Base-by-base conservation (phyloP, 306 rosid genomes). In the Coriaria nepalensis region DNA sequence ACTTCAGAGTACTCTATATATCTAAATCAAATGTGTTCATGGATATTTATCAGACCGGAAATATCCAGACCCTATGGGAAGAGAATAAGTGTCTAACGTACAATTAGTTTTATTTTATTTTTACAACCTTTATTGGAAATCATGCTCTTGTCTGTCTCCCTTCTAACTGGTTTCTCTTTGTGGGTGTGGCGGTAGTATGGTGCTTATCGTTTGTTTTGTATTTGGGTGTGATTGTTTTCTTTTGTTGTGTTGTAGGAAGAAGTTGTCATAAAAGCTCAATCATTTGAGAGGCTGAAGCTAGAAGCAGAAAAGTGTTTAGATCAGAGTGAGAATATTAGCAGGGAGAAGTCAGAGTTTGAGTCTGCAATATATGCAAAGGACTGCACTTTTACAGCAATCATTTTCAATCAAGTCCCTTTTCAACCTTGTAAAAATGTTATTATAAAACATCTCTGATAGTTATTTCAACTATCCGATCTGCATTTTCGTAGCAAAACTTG, bases 251-350 rank as follows among this genome's bases (percentile, higher is more conserved):
- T 50, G 46, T 70, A 90, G 94, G 97, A 81, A 57, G 93, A 81
- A 77, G 94, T 90, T 75, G 81, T 81, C 20, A 57, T 66, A 52
- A 82, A 90, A 61, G 67, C 73, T 35, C 82, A 67, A 48, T 77
- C 80, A 4, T 72, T 56, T 61, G 92, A 84, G 75, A 84, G 68
- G 70, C 67, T 82, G 78, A 84, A 81, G 71, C 76, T 50, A 56
- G 97, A 90, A 60, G 77, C 94, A 35, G 87, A 90, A 67, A 81
- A 74, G 62, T 81, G 85, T 63, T 57, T 90, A 68, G 69, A 66
- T 42, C 94, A 81, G 62, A 79, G 92, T 63, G 94, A 90, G 67
- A 81, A 61, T 60, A 53, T 84, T 15, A 66, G 77, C 68, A 59
- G 58, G 6, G 95, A 74, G 61, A 84, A 69, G 74, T 71, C 67